phyloP scores from a whole-genome alignment of 257 asterid genomes.

The Vinca minor region DNA sequence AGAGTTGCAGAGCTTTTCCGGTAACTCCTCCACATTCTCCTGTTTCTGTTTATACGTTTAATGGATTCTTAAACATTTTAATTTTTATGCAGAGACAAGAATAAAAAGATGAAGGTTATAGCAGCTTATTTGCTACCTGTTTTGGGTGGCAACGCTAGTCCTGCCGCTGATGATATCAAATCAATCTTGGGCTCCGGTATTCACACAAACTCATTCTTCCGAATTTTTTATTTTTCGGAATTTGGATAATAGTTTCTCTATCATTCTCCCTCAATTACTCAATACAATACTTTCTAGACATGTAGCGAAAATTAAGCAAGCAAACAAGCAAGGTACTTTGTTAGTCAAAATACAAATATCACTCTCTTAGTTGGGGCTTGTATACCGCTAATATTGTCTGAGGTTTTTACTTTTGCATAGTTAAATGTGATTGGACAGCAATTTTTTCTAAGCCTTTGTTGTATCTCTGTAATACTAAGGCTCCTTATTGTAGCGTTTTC shows the following conservation, averaged over 20 bases:
- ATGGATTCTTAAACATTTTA: not conserved
- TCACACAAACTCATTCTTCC: not conserved
- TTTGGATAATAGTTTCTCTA: not conserved
- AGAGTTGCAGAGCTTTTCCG: not conserved
- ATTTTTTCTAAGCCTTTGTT: no score
- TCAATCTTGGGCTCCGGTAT: constrained; percentile 14
- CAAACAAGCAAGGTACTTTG: no score
- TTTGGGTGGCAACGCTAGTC: constrained; percentile 18
- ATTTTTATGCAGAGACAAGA: constrained; percentile 4
- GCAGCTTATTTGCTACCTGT: constrained; percentile 20
- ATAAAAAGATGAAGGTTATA: constrained; percentile 17
- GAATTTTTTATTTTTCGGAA: not conserved
- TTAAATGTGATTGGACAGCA: not conserved
- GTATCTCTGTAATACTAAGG: no score
- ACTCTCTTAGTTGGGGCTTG: no score
- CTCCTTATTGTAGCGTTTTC: no score
- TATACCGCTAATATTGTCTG: no score
- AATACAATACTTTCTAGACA: no score
- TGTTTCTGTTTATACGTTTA: not conserved
- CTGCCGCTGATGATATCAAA: constrained; percentile 13
- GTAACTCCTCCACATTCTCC: not conserved
- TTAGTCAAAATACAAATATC: no score
- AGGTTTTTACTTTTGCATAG: no score
- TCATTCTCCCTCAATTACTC: no score
- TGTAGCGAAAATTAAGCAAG: no score